Percentiles rank a stretch among this genome's conserved stretches.
phyloP scores from a whole-genome alignment of 345 rosid genomes.

The Erysimum cheiranthoides region DNA sequence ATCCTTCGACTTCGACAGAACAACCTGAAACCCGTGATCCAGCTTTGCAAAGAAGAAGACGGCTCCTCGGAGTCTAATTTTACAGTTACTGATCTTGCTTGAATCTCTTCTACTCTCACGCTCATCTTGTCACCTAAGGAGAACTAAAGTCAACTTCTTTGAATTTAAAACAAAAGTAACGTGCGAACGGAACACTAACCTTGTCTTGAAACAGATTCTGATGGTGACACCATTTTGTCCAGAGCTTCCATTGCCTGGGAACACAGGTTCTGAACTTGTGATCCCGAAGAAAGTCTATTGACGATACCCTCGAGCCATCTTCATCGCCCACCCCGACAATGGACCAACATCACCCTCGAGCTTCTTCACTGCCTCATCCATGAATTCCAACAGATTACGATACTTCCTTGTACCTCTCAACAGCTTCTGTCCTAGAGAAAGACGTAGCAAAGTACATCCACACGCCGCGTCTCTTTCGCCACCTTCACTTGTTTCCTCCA shows the following conservation, averaged over 20 bases:
- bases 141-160: slow-evolving; percentile 25
- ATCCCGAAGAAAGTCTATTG: slow-evolving; percentile 81
- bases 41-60: slow-evolving; percentile 41
- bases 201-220: slow-evolving; percentile 30
- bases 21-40: slow-evolving; percentile 53
- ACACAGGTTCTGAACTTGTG: slow-evolving; percentile 78
- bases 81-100: slow-evolving; percentile 62
- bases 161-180: not conserved
- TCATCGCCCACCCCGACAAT: slow-evolving; percentile 76
- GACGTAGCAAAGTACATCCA: slow-evolving; percentile 88
- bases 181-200: slow-evolving; percentile 30
- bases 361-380: slow-evolving; percentile 73
- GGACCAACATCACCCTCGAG: slow-evolving; percentile 92
- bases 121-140: slow-evolving; percentile 30
- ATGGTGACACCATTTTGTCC: slow-evolving; percentile 57
- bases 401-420: slow-evolving; percentile 65
- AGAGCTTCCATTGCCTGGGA: slow-evolving; percentile 65
- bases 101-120: slow-evolving; percentile 63
- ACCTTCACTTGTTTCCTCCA: slow-evolving; percentile 88
- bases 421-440: slow-evolving; percentile 80
- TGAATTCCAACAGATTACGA: slow-evolving; percentile 55
- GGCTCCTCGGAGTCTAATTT: slow-evolving; percentile 56
- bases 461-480: slow-evolving; percentile 81
- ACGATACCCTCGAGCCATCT: slow-evolving; percentile 92
- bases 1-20: slow-evolving; percentile 67